phyloP scores from a whole-genome alignment of 768 basidiomycete genomes.

The Lentinula sp. region DNA sequence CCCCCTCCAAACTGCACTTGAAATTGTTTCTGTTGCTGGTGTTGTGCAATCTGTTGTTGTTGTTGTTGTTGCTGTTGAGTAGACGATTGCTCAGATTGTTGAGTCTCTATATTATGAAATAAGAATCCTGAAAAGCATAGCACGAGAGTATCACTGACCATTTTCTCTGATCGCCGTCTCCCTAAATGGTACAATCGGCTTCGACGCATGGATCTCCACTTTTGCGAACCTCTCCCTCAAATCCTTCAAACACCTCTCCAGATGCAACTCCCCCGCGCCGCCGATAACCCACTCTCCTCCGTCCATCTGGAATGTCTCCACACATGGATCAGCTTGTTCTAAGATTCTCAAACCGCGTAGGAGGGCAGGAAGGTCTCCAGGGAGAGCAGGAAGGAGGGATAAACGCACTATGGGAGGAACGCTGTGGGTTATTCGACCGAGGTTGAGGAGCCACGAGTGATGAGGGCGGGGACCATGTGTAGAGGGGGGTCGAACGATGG shows the following conservation, averaged over 20 bases:
- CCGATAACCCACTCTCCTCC: constrained; percentile 97
- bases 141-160: constrained; percentile 7
- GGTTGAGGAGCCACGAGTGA: constrained; percentile 61
- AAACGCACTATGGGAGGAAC: constrained; percentile 94
- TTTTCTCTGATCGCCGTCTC: constrained; percentile 81
- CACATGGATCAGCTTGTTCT: constrained; percentile 94
- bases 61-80: not conserved
- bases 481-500: constrained; percentile 33
- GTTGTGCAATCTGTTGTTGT: not conserved
- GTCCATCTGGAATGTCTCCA: constrained; percentile 94
- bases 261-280: constrained; percentile 91
- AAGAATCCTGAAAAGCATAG: not conserved
- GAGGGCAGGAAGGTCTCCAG: constrained; percentile 85
- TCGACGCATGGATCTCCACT: constrained; percentile 88
- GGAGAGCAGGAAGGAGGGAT: constrained; percentile 80
- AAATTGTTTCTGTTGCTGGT: constrained; percentile 1
- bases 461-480: constrained; percentile 54
- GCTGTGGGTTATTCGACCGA: constrained; percentile 63
- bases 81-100: not conserved
- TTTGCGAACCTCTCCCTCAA: constrained; percentile 92
- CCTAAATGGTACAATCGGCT: constrained; percentile 96
- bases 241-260: constrained; percentile 97
- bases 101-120: not conserved
- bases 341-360: constrained; percentile 83
- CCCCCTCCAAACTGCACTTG: not conserved